These are phyloP conservation scores for Quercus mongolica DNA, from an alignment of 306 rosid genomes.

Conservation along the genomic window DNA sequence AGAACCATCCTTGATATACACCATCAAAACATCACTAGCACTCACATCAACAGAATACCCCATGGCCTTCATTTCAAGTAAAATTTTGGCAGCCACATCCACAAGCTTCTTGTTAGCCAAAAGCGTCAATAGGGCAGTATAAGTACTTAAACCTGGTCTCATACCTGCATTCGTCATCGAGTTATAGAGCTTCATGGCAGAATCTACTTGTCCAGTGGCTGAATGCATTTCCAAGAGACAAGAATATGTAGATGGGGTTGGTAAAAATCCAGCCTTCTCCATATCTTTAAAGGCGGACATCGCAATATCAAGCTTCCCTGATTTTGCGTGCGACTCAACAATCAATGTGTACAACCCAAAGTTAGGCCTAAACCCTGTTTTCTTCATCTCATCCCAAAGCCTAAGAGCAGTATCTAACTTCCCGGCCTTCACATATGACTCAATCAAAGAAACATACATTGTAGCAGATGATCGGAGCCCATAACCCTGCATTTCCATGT, in stretches of 20 bases:
- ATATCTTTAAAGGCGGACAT: constrained; percentile 81
- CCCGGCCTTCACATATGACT: constrained; percentile 90
- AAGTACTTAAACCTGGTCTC: constrained; percentile 84
- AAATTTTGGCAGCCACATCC: constrained; percentile 72
- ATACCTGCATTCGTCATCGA: constrained; percentile 91
- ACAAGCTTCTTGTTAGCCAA: constrained; percentile 85
- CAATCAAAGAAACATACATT: constrained; percentile 70
- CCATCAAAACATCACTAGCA: constrained; percentile 93
- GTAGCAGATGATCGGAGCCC: constrained; percentile 71
- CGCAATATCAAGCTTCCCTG: constrained; percentile 88
- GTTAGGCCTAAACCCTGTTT: constrained; percentile 84
- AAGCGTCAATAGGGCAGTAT: constrained; percentile 67
- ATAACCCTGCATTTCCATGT: constrained; percentile 84
- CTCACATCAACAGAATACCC: constrained; percentile 91
- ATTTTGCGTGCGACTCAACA: constrained; percentile 87
- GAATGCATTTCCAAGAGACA: constrained; percentile 96
- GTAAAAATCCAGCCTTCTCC: constrained; percentile 98
- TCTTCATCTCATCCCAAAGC: constrained; percentile 97
- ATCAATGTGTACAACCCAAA: constrained; percentile 88
- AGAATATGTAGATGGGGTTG: constrained; percentile 84
- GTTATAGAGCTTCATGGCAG: constrained; percentile 83
- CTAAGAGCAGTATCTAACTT: constrained; percentile 78
- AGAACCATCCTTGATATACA: constrained; percentile 90
- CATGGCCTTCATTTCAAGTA: constrained; percentile 93
- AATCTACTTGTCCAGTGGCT: constrained; percentile 83